Evolutionary conservation across 768 basidiomycete species (phyloP).

Genomic region (Trametes elegans): DNA sequence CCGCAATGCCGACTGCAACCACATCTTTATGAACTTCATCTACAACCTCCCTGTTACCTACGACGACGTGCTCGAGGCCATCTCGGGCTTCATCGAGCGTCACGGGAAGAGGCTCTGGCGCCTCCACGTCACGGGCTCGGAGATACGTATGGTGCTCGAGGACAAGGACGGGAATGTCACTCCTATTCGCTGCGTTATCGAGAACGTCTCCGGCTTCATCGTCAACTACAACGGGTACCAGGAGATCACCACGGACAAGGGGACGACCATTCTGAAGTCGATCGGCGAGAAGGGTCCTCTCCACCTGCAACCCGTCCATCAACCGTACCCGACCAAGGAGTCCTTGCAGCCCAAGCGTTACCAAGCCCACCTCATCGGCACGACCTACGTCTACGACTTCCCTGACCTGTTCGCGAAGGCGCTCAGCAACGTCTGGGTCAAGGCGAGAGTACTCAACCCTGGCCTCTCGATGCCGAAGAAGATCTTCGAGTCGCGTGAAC

Average conservation of each 20-base stretch:
- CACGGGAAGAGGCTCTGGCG: constrained; percentile 99
- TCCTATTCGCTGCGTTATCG: constrained; percentile 96
- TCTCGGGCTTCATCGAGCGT: constrained; percentile 98
- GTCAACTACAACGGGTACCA: constrained; percentile 99
- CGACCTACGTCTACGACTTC: constrained; percentile 99
- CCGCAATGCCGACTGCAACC: constrained; percentile 94
- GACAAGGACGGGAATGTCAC: constrained; percentile 93
- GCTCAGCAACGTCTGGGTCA: constrained; percentile 88
- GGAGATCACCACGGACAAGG: constrained; percentile 95
- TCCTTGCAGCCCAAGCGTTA: constrained; percentile 98
- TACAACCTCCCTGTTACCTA: constrained; percentile 95
- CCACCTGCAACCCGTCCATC: constrained; percentile 92
- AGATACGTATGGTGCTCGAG: constrained; percentile 93
- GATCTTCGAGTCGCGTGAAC: constrained; percentile 81
- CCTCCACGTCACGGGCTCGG: constrained; percentile 95
- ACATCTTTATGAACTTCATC: constrained; percentile 99
- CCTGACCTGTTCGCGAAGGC: constrained; percentile 99
- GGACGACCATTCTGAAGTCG: constrained; percentile 93
- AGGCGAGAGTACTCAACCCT: constrained; percentile 61
- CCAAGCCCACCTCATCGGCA: constrained; percentile 97
- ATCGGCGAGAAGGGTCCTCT: constrained; percentile 97
- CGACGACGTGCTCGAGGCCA: constrained; percentile 94
- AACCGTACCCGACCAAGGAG: constrained; percentile 95
- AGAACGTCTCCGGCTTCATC: constrained; percentile 98
- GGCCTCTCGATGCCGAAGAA: constrained; percentile 72